These are phyloP conservation scores for Isoetes engelmannii DNA, from an alignment of 83 land plant species.

Conservation along the genomic window DNA sequence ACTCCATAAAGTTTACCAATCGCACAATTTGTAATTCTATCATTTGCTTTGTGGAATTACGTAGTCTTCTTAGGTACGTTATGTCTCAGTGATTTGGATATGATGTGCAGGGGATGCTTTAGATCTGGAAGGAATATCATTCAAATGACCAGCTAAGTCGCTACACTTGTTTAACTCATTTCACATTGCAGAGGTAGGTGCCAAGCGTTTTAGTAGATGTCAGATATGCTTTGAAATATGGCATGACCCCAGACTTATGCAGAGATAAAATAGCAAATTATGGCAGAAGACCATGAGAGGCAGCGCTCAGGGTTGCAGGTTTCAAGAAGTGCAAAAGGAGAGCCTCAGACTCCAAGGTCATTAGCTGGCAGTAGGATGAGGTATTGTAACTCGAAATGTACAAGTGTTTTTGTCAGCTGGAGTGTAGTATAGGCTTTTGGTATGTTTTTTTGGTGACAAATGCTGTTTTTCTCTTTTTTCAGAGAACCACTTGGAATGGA, in stretches of 20 bases:
- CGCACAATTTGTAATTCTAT: neutral
- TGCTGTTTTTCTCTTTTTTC: neutral
- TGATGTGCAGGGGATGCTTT: neutral
- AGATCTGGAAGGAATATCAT: neutral
- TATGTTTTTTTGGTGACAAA: neutral
- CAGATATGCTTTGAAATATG: neutral
- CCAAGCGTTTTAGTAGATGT: neutral
- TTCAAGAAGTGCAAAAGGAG: neutral
- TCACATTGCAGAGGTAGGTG: neutral
- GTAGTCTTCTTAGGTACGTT: neutral
- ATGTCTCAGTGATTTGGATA: neutral
- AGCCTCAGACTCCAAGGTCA: constrained; percentile 4
- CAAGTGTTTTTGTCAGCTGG: neutral
- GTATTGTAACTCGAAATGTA: neutral
- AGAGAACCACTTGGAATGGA: constrained; percentile 37
- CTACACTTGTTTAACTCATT: neutral
- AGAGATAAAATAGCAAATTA: neutral
- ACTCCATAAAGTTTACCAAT: no score
- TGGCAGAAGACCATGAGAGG: constrained; percentile 8
- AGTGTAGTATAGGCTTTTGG: neutral
- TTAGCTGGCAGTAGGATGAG: neutral
- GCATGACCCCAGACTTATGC: neutral
- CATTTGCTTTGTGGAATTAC: neutral
- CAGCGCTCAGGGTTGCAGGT: neutral
- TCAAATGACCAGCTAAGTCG: neutral